phyloP scores from a whole-genome alignment of 1,139 yeast genomes.

The Insectozyma bohioensis region DNA sequence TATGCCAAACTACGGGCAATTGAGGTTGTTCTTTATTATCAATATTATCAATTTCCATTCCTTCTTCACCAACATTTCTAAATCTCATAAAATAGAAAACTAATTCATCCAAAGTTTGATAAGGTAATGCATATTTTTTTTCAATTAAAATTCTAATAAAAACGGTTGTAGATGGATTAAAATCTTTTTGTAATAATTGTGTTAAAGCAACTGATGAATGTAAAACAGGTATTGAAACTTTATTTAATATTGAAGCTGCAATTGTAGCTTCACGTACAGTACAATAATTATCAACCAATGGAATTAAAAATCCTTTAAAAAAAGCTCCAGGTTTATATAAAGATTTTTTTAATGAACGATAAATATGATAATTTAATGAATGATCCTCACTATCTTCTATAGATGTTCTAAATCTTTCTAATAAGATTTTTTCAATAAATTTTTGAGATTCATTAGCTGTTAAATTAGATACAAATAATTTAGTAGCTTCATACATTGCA shows the following conservation, averaged over 20 bases:
- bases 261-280: slow-evolving; percentile 92
- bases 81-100: slow-evolving; percentile 96
- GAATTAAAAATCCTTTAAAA: slow-evolving; percentile 92
- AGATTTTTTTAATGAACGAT: slow-evolving; percentile 87
- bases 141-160: slow-evolving; percentile 87
- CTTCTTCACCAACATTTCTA: slow-evolving; percentile 51
- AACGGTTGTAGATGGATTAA: slow-evolving; percentile 84
- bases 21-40: slow-evolving; percentile 50
- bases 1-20: slow-evolving; percentile 96
- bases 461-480: slow-evolving; percentile 86
- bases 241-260: slow-evolving; percentile 86
- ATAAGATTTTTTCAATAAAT: slow-evolving; percentile 70
- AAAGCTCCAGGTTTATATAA: slow-evolving; percentile 97
- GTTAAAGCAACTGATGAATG: slow-evolving; percentile 96
- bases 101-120: slow-evolving; percentile 90
- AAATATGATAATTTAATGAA: slow-evolving; percentile 82
- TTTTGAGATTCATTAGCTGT: slow-evolving; percentile 86
- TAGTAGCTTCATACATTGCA: slow-evolving; percentile 92
- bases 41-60: slow-evolving; percentile 32
- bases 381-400: slow-evolving; percentile 75
- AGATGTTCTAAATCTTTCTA: slow-evolving; percentile 81
- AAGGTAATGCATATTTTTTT: slow-evolving; percentile 94
- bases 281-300: slow-evolving; percentile 81
- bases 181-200: slow-evolving; percentile 79
- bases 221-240: slow-evolving; percentile 88